Conservation (phyloP, 768 basidiomycete species). For the Suillus subalutaceus region DNA sequence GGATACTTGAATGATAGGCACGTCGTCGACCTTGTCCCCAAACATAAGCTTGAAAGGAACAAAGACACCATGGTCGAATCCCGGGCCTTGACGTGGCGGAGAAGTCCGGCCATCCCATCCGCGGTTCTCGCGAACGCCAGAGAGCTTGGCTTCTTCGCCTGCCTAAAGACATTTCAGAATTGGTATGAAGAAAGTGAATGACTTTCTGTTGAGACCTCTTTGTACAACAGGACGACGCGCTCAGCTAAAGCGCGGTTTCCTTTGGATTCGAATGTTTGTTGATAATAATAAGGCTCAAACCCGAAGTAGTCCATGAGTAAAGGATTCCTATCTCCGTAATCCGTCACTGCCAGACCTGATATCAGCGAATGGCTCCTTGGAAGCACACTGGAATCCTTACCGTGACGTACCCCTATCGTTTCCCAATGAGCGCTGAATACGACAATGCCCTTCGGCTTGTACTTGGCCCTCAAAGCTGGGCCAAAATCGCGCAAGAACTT, state of each 20-base stretch:
- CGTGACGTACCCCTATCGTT: conserved; percentile 56
- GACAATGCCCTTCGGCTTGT: conserved; percentile 76
- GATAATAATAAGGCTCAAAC: conserved; percentile 60
- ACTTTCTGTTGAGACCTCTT: conserved; percentile 40
- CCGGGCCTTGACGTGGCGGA: conserved; percentile 45
- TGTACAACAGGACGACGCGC: conserved; percentile 62
- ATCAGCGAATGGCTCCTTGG: not conserved
- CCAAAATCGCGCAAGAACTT: conserved; percentile 69
- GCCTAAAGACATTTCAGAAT: conserved; percentile 38
- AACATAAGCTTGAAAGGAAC: conserved; percentile 83
- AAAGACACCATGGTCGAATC: conserved; percentile 81
- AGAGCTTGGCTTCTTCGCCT: conserved; percentile 54
- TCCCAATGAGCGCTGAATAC: conserved; percentile 89
- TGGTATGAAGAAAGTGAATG: not conserved
- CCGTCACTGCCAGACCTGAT: conserved; percentile 52
- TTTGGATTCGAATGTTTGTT: conserved; percentile 66
- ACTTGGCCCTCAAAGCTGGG: conserved; percentile 63
- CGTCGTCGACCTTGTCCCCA: conserved; percentile 56
- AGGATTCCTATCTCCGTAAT: conserved; percentile 79
- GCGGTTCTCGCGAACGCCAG: conserved; percentile 52
- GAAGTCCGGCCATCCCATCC: conserved; percentile 71
- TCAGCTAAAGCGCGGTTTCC: conserved; percentile 62
- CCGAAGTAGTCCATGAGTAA: conserved; percentile 76
- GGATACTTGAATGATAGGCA: conserved; percentile 74
- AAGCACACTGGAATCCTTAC: conserved; percentile 34